Evolutionary conservation across 1,284 basidiomycete species (phyloP), one percentile per base, ranked within the genome.

Genomic region (Papiliotrema laurentii): DNA sequence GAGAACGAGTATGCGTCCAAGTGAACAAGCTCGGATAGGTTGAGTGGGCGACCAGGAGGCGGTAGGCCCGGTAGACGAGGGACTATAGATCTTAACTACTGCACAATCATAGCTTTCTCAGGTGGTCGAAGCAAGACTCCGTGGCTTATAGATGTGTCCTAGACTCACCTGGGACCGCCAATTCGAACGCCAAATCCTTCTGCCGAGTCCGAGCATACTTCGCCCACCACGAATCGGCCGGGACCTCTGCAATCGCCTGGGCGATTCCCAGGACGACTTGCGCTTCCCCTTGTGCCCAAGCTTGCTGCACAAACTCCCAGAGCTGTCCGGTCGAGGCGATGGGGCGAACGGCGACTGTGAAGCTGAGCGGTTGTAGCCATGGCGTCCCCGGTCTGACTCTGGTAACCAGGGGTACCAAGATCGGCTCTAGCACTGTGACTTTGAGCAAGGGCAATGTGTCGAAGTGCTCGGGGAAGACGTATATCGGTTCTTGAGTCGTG

Each of bases 51-150:
- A 14, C 68, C 66, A 4, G 70, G 68, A 16, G 30, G 27, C 5
- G 72, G 72, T 22, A 73, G 48, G 40, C 67, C 62, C 16, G 71
- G 69, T 4, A 73, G 28, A 7, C 44, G 48, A 10, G 72, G 69
- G 9, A 73, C 72, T 74, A 49, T n/a, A n/a, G n/a, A n/a, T n/a
- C n/a, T n/a, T n/a, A n/a, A n/a, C n/a, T n/a, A n/a, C n/a, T n/a
- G 11, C 22, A 21, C 9, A 11, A 36, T 40, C 35, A n/a, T n/a
- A 52, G 45, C 39, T 31, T 16, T 16, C 30, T 16, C 34, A 22
- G 21, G 25, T 9, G 25, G 27, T 19, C 24, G 40, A 9, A 18
- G 51, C 49, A 36, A 38, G 33, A 45, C 31, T 41, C 16, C 4
- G 44, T 38, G 30, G 57, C 7, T n/a, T 38, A 26, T 16, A 27